These are phyloP conservation scores for Trichophyton mentagrophytes DNA, from an alignment of 2,329 filamentous ascomycete species.

Conservation along the genomic window DNA sequence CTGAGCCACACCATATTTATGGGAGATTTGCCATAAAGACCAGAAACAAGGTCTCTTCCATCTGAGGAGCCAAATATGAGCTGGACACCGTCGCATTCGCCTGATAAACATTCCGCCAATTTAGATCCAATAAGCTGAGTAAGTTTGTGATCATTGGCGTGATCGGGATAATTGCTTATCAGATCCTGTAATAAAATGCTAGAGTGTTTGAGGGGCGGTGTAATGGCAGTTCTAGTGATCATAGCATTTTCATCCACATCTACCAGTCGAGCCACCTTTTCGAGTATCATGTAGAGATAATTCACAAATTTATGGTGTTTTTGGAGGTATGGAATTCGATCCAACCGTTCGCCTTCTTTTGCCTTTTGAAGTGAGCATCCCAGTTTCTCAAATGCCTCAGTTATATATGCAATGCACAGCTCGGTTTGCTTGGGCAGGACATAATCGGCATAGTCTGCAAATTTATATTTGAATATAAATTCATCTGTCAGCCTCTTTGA, in stretches of 20 bases:
- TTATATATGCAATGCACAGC: slow-evolving; percentile 6
- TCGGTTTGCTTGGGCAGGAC: slow-evolving; percentile 6
- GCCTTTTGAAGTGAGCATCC: background rate
- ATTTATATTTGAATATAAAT: slow-evolving; percentile 4
- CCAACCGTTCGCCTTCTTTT: background rate
- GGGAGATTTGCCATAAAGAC: slow-evolving; percentile 4
- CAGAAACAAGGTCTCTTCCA: slow-evolving; percentile 2
- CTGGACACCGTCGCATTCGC: slow-evolving; percentile 2
- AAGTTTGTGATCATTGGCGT: slow-evolving; percentile 4
- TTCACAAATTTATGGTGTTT: slow-evolving; percentile 10
- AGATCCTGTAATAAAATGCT: background rate
- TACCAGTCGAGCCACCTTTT: slow-evolving; percentile 3
- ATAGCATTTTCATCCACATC: background rate
- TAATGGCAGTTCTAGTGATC: background rate
- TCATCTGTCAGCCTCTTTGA: slow-evolving; percentile 5
- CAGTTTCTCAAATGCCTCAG: slow-evolving; percentile 7
- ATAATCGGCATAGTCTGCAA: background rate
- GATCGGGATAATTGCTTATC: background rate
- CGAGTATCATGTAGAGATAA: slow-evolving; percentile 6
- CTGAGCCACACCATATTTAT: slow-evolving; percentile 3
- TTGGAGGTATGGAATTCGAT: background rate
- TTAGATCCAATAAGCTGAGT: slow-evolving; percentile 5
- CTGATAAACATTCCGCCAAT: slow-evolving; percentile 4
- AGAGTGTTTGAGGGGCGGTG: background rate
- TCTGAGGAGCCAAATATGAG: slow-evolving; percentile 4